Evolutionary conservation across 179 eudicot genomes (phyloP).

Genomic region (Carnegiea gigantea): DNA sequence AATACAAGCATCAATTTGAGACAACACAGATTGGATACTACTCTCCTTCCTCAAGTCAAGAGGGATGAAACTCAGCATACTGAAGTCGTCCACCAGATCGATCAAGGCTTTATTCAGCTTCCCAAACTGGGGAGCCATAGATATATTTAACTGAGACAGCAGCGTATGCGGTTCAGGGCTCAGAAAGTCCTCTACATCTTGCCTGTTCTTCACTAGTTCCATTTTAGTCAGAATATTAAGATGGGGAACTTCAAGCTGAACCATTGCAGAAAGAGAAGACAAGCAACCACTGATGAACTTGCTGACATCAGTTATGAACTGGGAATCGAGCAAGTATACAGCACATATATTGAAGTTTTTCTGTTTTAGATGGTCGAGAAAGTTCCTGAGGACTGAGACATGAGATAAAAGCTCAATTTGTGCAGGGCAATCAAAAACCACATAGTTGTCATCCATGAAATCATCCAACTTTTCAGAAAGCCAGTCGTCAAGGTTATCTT

Average conservation of each 20-base stretch:
- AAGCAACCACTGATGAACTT: conserved; percentile 98
- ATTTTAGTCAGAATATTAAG: conserved; percentile 83
- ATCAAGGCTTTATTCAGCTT: conserved; percentile 85
- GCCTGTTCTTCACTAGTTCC: conserved; percentile 87
- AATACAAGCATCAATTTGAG: conserved; percentile 57
- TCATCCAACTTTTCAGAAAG: conserved; percentile 80
- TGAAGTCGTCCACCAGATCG: conserved; percentile 79
- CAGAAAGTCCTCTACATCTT: conserved; percentile 70
- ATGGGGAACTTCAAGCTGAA: conserved; percentile 90
- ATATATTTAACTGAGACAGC: conserved; percentile 65
- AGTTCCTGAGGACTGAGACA: conserved; percentile 83
- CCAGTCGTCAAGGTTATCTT: conserved; percentile 91
- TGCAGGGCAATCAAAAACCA: conserved; percentile 94
- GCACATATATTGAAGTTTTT: conserved; percentile 89
- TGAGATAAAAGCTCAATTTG: conserved; percentile 96
- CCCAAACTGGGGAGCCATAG: conserved; percentile 81
- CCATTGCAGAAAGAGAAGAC: conserved; percentile 96
- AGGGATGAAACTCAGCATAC: conserved; percentile 92
- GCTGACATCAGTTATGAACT: conserved; percentile 95
- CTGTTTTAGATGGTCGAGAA: conserved; percentile 79
- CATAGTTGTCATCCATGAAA: conserved; percentile 82
- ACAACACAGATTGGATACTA: conserved; percentile 60
- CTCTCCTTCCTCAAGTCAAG: conserved; percentile 81
- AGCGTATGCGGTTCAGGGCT: conserved; percentile 65
- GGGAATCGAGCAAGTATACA: conserved; percentile 92